Percentiles rank a stretch among this genome's conserved stretches.
Conservation (phyloP, 192 early-diverging fungal genomes). For the Glomus cerebriforme region DNA sequence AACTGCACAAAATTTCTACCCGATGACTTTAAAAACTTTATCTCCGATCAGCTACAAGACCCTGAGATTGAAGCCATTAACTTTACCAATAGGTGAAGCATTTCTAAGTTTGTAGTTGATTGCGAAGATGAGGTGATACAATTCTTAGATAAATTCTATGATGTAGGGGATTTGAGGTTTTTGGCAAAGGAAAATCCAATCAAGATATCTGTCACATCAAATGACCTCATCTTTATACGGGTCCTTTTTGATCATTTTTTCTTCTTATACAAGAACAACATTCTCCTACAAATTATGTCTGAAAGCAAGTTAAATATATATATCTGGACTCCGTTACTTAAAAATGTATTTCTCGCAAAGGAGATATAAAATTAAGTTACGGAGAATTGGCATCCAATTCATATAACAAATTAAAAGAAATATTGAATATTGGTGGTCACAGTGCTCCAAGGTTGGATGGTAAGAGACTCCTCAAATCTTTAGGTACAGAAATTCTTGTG, state of each 20-base stretch:
- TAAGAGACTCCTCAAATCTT: not conserved
- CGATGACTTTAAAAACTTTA: not conserved
- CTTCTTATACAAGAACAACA: conserved; percentile 18
- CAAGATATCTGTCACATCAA: not conserved
- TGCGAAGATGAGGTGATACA: not conserved
- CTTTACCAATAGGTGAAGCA: not conserved
- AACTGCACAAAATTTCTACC: not conserved
- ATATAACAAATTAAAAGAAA: conserved; percentile 9
- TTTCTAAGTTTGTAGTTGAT: not conserved
- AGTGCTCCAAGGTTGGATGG: not conserved
- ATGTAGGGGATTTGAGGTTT: not conserved
- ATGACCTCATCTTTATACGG: not conserved
- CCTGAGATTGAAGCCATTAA: not conserved
- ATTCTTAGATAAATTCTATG: not conserved
- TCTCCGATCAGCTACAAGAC: not conserved
- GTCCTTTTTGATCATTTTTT: conserved; percentile 5
- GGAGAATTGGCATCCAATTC: conserved; percentile 10
- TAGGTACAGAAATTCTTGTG: not conserved
- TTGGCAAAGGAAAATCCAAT: not conserved
- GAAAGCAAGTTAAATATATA: conserved; percentile 2
- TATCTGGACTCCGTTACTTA: not conserved
- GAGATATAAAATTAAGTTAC: not conserved
- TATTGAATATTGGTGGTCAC: not conserved
- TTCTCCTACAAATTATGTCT: not conserved
- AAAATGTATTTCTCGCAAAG: not conserved